Evolutionary conservation across 2,329 filamentous ascomycete genomes (phyloP).

Genomic region (Talaromyces sp.): DNA sequence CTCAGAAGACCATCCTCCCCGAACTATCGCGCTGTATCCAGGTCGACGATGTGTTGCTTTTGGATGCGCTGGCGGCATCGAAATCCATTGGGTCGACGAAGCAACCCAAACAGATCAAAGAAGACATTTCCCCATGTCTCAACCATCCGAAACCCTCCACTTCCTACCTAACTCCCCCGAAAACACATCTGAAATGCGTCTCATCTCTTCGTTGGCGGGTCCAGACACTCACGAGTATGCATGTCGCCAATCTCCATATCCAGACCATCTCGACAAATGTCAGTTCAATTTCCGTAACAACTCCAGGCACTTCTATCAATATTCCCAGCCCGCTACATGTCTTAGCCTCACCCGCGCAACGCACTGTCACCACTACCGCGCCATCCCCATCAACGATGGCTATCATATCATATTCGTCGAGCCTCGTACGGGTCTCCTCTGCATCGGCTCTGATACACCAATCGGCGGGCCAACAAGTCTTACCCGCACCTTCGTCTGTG

Average conservation of each 20-base stretch:
- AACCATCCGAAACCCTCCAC: conserved; percentile 51
- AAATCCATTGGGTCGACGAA: conserved; percentile 63
- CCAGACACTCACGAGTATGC: conserved; percentile 34
- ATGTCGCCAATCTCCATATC: conserved; percentile 27
- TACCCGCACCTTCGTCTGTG: conserved; percentile 61
- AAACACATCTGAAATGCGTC: conserved; percentile 58
- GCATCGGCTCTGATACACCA: conserved; percentile 64
- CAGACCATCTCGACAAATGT: conserved; percentile 25
- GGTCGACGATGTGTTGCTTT: conserved; percentile 67
- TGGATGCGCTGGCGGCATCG: conserved; percentile 64
- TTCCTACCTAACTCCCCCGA: conserved; percentile 61
- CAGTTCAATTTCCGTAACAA: conserved; percentile 34
- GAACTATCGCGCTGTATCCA: conserved; percentile 68
- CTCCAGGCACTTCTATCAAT: conserved; percentile 31
- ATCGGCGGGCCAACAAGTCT: conserved; percentile 61
- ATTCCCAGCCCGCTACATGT: conserved; percentile 20
- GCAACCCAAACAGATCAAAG: conserved; percentile 43
- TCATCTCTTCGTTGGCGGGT: conserved; percentile 64
- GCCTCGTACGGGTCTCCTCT: conserved; percentile 58
- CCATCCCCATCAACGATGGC: conserved; percentile 67
- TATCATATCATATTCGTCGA: conserved; percentile 68
- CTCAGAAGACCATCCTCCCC: conserved; percentile 63
- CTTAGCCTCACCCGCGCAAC: conserved; percentile 45
- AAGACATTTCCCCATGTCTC: conserved; percentile 45
- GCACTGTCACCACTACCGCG: conserved; percentile 63